Evolutionary conservation across 139 green algal genomes (phyloP).

Genomic region (Coccomyxa sp.): DNA sequence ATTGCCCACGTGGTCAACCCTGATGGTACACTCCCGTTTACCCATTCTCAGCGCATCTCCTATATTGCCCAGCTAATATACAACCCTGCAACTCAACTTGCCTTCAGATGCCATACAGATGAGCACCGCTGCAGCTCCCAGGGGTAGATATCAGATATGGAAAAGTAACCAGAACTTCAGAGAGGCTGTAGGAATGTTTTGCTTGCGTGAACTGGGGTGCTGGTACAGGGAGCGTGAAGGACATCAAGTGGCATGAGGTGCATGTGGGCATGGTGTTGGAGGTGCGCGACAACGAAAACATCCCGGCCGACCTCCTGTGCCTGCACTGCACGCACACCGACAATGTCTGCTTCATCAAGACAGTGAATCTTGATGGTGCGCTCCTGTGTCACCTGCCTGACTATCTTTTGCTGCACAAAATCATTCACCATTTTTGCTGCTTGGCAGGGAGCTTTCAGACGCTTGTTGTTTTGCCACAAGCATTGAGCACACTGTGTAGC

Average conservation of each 20-base stretch:
- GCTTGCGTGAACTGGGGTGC: background rate
- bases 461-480: no score
- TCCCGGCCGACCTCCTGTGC: slow-evolving; percentile 85
- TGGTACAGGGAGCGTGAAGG: slow-evolving; percentile 28
- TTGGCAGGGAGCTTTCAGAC: no score
- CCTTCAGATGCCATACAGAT: background rate
- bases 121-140: no score
- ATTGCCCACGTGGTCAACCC: slow-evolving; percentile 41
- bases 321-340: slow-evolving; percentile 45
- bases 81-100: background rate
- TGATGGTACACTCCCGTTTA: slow-evolving; percentile 23
- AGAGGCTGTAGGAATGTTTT: no score
- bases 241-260: slow-evolving; percentile 48
- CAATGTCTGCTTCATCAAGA: slow-evolving; percentile 66
- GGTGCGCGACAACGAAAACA: slow-evolving; percentile 62
- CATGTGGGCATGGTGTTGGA: slow-evolving; percentile 27
- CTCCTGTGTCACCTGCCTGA: background rate
- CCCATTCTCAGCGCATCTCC: background rate
- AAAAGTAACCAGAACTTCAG: no score
- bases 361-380: slow-evolving; percentile 76
- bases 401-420: background rate
- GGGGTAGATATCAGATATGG: no score
- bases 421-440: background rate
- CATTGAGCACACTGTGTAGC: no score
- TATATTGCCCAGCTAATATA: background rate